Percentiles rank a stretch among this genome's conserved stretches.
Conservation (phyloP, 75 land plant species). For the Cupressus sempervirens region DNA sequence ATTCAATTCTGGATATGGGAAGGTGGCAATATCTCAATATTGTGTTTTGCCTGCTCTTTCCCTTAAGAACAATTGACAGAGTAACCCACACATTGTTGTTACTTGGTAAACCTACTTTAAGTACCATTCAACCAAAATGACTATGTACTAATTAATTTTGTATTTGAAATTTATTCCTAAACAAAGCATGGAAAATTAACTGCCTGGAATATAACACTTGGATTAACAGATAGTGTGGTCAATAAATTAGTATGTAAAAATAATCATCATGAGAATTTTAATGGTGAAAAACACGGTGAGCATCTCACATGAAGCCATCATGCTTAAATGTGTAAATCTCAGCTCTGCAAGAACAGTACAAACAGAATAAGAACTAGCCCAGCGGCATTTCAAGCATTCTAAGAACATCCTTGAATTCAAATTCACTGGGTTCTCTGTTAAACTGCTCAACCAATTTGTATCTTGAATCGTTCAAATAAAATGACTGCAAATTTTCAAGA, state of each 20-base stretch:
- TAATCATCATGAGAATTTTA: not conserved
- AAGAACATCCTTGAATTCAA: slow-evolving; percentile 91
- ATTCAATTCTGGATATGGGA: not conserved
- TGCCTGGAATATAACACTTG: not conserved
- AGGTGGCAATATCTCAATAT: not conserved
- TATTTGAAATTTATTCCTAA: not conserved
- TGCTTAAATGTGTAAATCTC: slow-evolving; percentile 1
- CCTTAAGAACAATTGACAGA: not conserved
- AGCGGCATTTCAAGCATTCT: slow-evolving; percentile 60
- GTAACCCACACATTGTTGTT: not conserved
- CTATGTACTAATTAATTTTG: not conserved
- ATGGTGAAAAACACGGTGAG: not conserved
- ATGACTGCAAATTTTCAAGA: slow-evolving; percentile 75
- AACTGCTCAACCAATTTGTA: slow-evolving; percentile 82
- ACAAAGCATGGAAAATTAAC: not conserved
- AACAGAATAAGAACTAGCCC: slow-evolving; percentile 7
- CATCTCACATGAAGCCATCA: not conserved
- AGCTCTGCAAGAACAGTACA: not conserved
- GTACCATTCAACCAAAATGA: not conserved
- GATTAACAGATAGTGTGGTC: not conserved
- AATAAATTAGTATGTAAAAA: not conserved
- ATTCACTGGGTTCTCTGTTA: slow-evolving; percentile 80
- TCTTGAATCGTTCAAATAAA: slow-evolving; percentile 76
- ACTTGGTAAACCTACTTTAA: not conserved
- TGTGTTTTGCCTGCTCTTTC: not conserved